Percentiles rank a stretch among this genome's conserved stretches.
Conservation (phyloP, 2,329 filamentous ascomycete genomes). For the Ustilaginoidea virens region DNA sequence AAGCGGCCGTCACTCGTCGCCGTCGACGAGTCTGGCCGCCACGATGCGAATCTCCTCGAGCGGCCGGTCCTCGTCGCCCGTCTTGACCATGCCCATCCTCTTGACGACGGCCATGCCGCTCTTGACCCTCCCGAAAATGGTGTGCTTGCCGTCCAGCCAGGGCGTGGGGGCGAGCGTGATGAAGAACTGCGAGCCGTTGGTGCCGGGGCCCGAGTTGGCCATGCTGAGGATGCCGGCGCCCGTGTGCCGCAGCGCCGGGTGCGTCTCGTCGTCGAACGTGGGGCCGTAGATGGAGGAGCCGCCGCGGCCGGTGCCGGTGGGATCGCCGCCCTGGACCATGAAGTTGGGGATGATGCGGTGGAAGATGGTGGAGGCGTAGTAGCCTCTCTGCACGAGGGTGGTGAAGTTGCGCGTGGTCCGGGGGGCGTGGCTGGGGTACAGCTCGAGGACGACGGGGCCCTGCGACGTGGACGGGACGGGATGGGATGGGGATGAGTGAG, state of each 20-base stretch:
- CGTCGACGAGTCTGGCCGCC: constrained; percentile 53
- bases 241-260: constrained; percentile 65
- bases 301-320: constrained; percentile 82
- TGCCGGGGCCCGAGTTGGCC: constrained; percentile 88
- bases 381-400: constrained; percentile 64
- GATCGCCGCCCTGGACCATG: constrained; percentile 93
- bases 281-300: constrained; percentile 83
- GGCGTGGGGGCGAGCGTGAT: constrained; percentile 87
- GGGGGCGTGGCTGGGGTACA: constrained; percentile 80
- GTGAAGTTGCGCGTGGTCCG: constrained; percentile 81
- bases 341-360: constrained; percentile 93
- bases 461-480: constrained; percentile 18
- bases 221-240: constrained; percentile 89
- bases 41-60: constrained; percentile 70
- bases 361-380: constrained; percentile 78
- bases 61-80: constrained; percentile 65
- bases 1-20: constrained; percentile 10
- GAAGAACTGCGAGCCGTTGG: constrained; percentile 93
- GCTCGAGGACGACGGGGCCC: constrained; percentile 75
- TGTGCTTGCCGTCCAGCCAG: constrained; percentile 94
- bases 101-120: constrained; percentile 69
- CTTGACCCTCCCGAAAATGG: constrained; percentile 87
- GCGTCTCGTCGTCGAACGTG: constrained; percentile 88
- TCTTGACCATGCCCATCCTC: constrained; percentile 78
- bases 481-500: not conserved